Evolutionary conservation across 129 eudicot species (phyloP).

Genomic region (Oenanthe sinensis): DNA sequence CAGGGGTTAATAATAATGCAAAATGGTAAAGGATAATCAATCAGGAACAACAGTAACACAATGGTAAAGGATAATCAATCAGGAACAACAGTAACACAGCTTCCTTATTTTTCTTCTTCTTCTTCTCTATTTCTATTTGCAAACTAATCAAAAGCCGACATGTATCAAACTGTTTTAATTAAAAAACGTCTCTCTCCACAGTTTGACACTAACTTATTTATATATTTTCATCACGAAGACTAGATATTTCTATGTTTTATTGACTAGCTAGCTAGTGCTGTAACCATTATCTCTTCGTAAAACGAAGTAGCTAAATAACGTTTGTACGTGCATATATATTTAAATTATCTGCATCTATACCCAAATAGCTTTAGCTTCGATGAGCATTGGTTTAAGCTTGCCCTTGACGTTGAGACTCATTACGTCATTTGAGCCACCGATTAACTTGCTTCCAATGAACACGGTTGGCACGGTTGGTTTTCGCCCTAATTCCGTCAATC

Average conservation of each 20-base stretch:
- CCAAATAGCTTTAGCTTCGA: slow-evolving; percentile 44
- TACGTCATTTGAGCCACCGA: slow-evolving; percentile 45
- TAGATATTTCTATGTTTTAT: background rate
- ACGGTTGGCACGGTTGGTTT: slow-evolving; percentile 40
- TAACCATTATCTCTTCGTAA: background rate
- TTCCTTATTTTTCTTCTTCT: too few relatives aligned
- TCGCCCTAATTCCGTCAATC: slow-evolving; percentile 31
- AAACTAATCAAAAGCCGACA: background rate
- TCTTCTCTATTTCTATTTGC: background rate
- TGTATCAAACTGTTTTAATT: background rate
- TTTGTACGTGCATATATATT: background rate
- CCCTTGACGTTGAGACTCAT: slow-evolving; percentile 31
- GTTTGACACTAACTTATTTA: background rate
- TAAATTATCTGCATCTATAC: background rate
- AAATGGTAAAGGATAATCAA: too few relatives aligned
- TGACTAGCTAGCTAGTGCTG: background rate
- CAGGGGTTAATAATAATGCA: too few relatives aligned
- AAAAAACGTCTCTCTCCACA: background rate
- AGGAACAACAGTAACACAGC: too few relatives aligned
- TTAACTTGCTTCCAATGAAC: slow-evolving; percentile 35
- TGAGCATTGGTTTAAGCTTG: slow-evolving; percentile 41
- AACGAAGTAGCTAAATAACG: background rate
- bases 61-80: too few relatives aligned
- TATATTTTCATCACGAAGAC: background rate
- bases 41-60: too few relatives aligned